These are phyloP conservation scores for Calamus simplicifolius DNA, from an alignment of 176 grass and related monocot genomes.

Conservation along the genomic window DNA sequence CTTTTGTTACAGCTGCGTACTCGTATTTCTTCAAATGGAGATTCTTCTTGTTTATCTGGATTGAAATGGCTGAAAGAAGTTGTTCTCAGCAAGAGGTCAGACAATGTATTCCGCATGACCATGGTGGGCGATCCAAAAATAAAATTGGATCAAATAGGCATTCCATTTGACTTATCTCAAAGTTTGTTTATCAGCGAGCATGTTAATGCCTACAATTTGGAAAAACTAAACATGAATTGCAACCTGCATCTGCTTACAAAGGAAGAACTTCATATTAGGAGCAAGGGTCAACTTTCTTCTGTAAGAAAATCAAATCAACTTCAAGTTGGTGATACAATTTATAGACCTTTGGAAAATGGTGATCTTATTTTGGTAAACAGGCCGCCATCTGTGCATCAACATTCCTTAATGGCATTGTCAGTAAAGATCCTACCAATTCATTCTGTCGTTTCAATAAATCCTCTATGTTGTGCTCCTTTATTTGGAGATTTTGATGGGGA, in stretches of 20 bases:
- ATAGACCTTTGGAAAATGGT: slow-evolving; percentile 68
- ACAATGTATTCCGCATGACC: slow-evolving; percentile 66
- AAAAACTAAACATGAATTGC: slow-evolving; percentile 50
- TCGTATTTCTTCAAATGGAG: slow-evolving; percentile 38
- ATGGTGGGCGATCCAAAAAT: slow-evolving; percentile 94
- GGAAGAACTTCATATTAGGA: slow-evolving; percentile 34
- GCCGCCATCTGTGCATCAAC: slow-evolving; percentile 87
- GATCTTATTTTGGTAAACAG: slow-evolving; percentile 87
- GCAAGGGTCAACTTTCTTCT: slow-evolving; percentile 39
- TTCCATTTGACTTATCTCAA: slow-evolving; percentile 49
- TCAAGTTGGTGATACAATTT: slow-evolving; percentile 66
- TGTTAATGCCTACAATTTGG: slow-evolving; percentile 53
- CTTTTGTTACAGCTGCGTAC: slow-evolving; percentile 1
- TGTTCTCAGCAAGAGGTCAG: slow-evolving; percentile 80
- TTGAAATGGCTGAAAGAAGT: slow-evolving; percentile 82
- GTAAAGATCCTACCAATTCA: slow-evolving; percentile 51
- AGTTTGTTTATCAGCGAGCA: slow-evolving; percentile 55
- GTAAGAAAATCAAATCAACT: slow-evolving; percentile 52
- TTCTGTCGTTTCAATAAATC: slow-evolving; percentile 64
- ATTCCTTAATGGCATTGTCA: slow-evolving; percentile 77
- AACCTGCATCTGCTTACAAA: slow-evolving; percentile 42
- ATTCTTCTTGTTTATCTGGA: slow-evolving; percentile 44
- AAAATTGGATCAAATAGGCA: slow-evolving; percentile 64
- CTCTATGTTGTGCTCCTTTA: slow-evolving; percentile 71
- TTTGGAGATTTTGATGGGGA: slow-evolving; percentile 94